These are phyloP conservation scores for Pelargonium nanum DNA, from an alignment of 345 rosid species.

Conservation along the genomic window DNA sequence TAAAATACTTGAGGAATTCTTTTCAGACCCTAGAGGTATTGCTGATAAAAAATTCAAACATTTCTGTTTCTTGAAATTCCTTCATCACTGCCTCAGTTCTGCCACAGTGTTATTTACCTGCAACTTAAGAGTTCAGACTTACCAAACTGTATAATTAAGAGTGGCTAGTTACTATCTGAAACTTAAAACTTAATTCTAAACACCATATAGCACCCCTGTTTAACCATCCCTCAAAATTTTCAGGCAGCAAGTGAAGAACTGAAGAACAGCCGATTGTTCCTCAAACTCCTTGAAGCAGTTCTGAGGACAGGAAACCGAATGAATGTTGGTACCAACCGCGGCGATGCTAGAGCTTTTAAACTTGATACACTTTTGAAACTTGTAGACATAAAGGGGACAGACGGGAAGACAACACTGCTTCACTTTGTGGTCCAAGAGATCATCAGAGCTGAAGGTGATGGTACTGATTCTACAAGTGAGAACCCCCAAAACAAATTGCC, in stretches of 20 bases:
- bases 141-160: not conserved
- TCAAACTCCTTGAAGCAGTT: conserved; percentile 95
- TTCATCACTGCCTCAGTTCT: not conserved
- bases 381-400: conserved; percentile 91
- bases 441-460: conserved; percentile 62
- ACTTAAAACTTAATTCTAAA: not conserved
- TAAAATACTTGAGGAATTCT: conserved; percentile 70
- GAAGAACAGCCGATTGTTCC: conserved; percentile 81
- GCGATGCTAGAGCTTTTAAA: conserved; percentile 91
- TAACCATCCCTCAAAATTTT: conserved; percentile 4
- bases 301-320: conserved; percentile 86
- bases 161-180: not conserved
- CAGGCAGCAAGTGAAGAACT: conserved; percentile 86
- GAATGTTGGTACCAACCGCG: conserved; percentile 96
- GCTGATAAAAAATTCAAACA: conserved; percentile 4
- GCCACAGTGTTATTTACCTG: not conserved
- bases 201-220: not conserved
- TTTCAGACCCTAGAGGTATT: conserved; percentile 85
- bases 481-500: conserved; percentile 21
- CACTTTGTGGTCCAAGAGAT: conserved; percentile 99
- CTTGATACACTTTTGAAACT: conserved; percentile 97
- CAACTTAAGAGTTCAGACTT: not conserved
- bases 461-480: conserved; percentile 25
- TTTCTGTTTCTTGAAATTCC: not conserved
- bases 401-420: conserved; percentile 92